Evolutionary conservation across 192 early-diverging fungal genomes (phyloP).

Genomic region (Entomortierella lignicola): DNA sequence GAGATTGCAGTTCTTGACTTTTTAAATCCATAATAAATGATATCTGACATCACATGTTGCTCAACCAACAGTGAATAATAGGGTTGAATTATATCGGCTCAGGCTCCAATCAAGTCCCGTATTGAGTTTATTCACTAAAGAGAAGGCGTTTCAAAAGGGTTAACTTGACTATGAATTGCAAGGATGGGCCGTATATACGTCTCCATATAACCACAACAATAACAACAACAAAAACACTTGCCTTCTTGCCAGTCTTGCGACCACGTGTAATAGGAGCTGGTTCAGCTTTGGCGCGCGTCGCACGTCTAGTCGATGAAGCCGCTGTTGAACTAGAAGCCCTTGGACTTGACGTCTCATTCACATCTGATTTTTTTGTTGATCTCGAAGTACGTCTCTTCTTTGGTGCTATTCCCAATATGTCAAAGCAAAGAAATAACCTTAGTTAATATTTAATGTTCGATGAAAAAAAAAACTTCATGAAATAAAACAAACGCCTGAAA

Average conservation of each 20-base stretch:
- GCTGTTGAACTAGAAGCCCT: slow-evolving; percentile 22
- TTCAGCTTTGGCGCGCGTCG: slow-evolving; percentile 40
- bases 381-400: slow-evolving; percentile 38
- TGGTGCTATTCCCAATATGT: slow-evolving; percentile 26
- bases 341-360: slow-evolving; percentile 52
- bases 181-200: too few relatives aligned
- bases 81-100: too few relatives aligned
- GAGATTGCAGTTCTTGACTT: too few relatives aligned
- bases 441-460: not conserved
- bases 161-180: too few relatives aligned
- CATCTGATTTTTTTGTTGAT: slow-evolving; percentile 42
- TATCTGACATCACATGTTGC: too few relatives aligned
- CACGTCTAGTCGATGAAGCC: slow-evolving; percentile 18
- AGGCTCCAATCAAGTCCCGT: too few relatives aligned
- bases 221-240: slow-evolving; percentile 4
- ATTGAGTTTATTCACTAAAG: too few relatives aligned
- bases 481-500: not conserved
- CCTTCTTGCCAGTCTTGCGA: slow-evolving; percentile 52
- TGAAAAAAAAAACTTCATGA: not conserved
- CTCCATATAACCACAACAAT: too few relatives aligned
- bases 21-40: too few relatives aligned
- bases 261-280: slow-evolving; percentile 27
- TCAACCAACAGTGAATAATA: too few relatives aligned
- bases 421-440: too few relatives aligned
- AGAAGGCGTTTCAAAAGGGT: too few relatives aligned